phyloP scores from a whole-genome alignment of 176 grass and related monocot genomes.

The Zea luxurians region DNA sequence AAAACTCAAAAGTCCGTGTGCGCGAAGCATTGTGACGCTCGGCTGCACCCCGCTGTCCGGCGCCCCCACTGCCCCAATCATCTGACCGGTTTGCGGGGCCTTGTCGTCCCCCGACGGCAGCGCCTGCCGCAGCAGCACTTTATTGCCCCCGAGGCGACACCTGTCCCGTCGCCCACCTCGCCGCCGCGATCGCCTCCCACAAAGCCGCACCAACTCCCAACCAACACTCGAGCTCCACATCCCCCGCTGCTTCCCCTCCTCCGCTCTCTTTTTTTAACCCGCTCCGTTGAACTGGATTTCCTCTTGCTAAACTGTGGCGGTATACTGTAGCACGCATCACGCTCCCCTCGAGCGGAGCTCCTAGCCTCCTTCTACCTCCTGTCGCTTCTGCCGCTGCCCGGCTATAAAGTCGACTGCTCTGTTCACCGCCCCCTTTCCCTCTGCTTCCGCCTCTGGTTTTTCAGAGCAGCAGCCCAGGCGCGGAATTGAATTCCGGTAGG shows the following conservation, averaged over 20 bases:
- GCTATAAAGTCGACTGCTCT: constrained; percentile 21
- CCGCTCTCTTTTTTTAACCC: neutral
- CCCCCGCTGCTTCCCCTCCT: neutral
- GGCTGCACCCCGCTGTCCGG: constrained; percentile 17
- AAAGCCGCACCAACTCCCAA: constrained; percentile 43
- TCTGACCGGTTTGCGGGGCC: constrained; percentile 24
- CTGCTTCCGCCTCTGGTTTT: neutral
- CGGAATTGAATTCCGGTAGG: constrained; percentile 26
- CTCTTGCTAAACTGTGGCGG: constrained; percentile 46
- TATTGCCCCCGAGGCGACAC: constrained; percentile 56
- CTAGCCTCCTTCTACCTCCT: neutral
- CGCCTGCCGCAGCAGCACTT: constrained; percentile 10
- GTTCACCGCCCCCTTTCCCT: neutral
- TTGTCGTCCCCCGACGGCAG: constrained; percentile 32
- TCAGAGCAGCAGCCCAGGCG: neutral
- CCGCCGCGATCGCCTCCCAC: constrained; percentile 55
- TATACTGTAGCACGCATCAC: constrained; percentile 12
- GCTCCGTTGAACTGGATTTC: constrained; percentile 25
- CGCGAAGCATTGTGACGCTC: neutral
- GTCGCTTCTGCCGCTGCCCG: constrained; percentile 11
- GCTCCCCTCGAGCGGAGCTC: neutral
- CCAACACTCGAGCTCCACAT: neutral
- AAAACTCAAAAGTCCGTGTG: neutral
- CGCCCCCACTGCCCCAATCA: neutral
- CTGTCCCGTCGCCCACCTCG: constrained; percentile 44